These are phyloP conservation scores for Halteria grandinella DNA, from an alignment of 73 alveolate genomes.

Conservation along the genomic window DNA sequence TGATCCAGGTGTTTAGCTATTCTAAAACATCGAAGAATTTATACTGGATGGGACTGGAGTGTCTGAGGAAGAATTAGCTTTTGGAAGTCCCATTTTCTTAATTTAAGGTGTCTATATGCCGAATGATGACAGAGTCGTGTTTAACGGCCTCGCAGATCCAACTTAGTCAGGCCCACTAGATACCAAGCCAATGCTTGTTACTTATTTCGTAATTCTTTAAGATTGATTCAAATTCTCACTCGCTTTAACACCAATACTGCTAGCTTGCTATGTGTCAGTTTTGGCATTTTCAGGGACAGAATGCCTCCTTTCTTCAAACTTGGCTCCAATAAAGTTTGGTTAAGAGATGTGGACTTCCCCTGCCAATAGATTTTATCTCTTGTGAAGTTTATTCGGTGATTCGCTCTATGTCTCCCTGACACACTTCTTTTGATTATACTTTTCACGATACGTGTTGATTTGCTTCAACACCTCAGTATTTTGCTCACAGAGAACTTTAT, in stretches of 20 bases:
- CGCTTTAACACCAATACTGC: not conserved
- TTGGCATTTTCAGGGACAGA: not conserved
- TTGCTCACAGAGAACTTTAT: constrained; percentile 25
- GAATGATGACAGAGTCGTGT: too few species aligned
- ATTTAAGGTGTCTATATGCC: constrained; percentile 32
- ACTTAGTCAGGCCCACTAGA: too few species aligned
- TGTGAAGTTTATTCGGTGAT: not conserved
- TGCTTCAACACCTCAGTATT: constrained; percentile 9
- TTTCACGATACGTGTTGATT: constrained; percentile 20
- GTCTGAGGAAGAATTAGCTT: too few species aligned
- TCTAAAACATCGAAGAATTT: too few species aligned
- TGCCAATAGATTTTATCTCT: constrained; percentile 4
- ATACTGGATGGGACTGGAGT: too few species aligned
- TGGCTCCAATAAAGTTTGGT: too few species aligned
- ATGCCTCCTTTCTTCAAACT: not conserved
- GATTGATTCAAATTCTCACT: too few species aligned
- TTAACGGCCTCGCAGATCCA: too few species aligned
- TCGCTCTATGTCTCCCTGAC: not conserved
- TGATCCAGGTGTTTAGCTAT: too few species aligned
- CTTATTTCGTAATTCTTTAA: too few species aligned
- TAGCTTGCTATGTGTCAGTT: constrained; percentile 7
- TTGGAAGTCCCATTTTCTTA: not conserved
- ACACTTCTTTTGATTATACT: constrained; percentile 14
- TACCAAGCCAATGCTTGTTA: too few species aligned
- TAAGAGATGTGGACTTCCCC: constrained; percentile 10